Conservation (phyloP, 495 filamentous ascomycete genomes). For the Xylaria venustula region DNA sequence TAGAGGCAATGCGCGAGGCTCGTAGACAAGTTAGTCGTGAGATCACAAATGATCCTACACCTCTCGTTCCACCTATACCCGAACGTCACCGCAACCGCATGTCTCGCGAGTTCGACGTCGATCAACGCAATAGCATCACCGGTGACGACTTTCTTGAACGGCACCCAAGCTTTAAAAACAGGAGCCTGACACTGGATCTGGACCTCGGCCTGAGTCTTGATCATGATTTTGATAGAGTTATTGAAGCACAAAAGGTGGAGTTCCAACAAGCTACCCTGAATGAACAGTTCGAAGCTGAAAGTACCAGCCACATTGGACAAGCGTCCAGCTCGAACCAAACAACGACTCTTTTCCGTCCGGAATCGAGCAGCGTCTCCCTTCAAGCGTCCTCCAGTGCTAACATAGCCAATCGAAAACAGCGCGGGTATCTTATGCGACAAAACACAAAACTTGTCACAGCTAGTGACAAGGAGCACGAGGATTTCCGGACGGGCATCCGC, state of each 20-base stretch:
- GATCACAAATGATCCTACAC: slow-evolving; percentile 49
- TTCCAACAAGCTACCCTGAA: slow-evolving; percentile 47
- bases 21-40: slow-evolving; percentile 80
- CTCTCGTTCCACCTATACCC: slow-evolving; percentile 61
- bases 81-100: slow-evolving; percentile 55
- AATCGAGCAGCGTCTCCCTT: background rate
- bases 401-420: slow-evolving; percentile 61
- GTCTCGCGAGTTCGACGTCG: slow-evolving; percentile 42
- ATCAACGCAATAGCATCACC: slow-evolving; percentile 20
- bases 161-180: slow-evolving; percentile 58
- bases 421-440: slow-evolving; percentile 97
- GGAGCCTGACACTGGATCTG: slow-evolving; percentile 68
- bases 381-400: slow-evolving; percentile 53
- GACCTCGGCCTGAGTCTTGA: slow-evolving; percentile 81
- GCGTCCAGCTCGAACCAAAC: slow-evolving; percentile 13
- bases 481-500: slow-evolving; percentile 51
- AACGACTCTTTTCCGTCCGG: background rate
- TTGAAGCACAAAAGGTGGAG: slow-evolving; percentile 96
- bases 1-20: slow-evolving; percentile 82
- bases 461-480: slow-evolving; percentile 60
- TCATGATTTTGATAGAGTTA: slow-evolving; percentile 90
- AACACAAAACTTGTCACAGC: slow-evolving; percentile 97
- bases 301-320: slow-evolving; percentile 20
- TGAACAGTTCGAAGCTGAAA: slow-evolving; percentile 9
- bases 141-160: slow-evolving; percentile 44